phyloP scores from a whole-genome alignment of 306 rosid species.

The Spatholobus suberectus region DNA sequence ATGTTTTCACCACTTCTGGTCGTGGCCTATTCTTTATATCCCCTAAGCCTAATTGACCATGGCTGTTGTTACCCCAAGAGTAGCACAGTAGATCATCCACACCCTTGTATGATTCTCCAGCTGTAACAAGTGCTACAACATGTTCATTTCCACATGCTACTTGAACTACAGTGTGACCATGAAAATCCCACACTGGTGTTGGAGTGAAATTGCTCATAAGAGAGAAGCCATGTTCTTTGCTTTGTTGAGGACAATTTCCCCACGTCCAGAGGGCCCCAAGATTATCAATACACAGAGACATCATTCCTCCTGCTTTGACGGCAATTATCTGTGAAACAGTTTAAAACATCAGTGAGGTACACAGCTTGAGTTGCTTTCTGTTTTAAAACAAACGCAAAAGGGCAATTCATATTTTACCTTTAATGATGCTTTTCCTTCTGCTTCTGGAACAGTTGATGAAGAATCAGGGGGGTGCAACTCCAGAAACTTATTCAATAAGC shows the following conservation, averaged over 20 bases:
- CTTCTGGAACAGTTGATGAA: constrained; percentile 49
- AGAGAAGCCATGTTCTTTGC: constrained; percentile 55
- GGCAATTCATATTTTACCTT: constrained; percentile 53
- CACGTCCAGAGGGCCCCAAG: constrained; percentile 82
- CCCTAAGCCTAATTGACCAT: constrained; percentile 90
- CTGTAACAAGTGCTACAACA: constrained; percentile 68
- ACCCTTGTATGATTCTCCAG: constrained; percentile 61
- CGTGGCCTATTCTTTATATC: constrained; percentile 60
- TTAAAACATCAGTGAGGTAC: neutral
- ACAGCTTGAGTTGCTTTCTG: neutral
- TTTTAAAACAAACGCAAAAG: neutral
- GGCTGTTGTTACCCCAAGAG: constrained; percentile 86
- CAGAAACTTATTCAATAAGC: constrained; percentile 61
- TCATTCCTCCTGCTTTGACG: constrained; percentile 94
- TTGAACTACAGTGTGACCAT: constrained; percentile 75
- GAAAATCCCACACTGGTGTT: constrained; percentile 74
- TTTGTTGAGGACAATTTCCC: constrained; percentile 81
- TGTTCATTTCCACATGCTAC: constrained; percentile 96
- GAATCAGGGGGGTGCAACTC: constrained; percentile 55
- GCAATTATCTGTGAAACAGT: constrained; percentile 57
- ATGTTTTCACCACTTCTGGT: constrained; percentile 67
- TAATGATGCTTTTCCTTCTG: constrained; percentile 45
- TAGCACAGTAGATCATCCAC: constrained; percentile 69
- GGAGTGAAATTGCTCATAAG: constrained; percentile 67
- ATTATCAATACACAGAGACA: constrained; percentile 79